Evolutionary conservation across 2,329 filamentous ascomycete species (phyloP), one percentile per base, ranked within the genome.

Genomic region (Botrytis elliptica): DNA sequence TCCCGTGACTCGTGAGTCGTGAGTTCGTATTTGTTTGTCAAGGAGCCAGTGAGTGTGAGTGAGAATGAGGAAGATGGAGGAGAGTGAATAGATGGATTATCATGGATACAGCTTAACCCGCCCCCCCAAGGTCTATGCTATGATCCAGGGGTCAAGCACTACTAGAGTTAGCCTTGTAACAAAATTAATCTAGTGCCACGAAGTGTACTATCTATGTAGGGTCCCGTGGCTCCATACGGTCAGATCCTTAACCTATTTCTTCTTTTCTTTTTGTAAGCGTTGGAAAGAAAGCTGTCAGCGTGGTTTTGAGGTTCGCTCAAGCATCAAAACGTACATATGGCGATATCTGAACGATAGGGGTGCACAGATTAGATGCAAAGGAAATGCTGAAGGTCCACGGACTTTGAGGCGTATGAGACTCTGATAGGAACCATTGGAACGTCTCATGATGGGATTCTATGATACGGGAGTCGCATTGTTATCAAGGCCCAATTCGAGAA

Each of bases 111-210:
- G 36, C n/a, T 68, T 55, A 40, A 46, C 36, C 46, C 40, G 46
- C 36, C 40, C 33, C 20, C 36, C 36, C 46, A 49, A 40, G 60
- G 38, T 44, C 60, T n/a, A 25, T 55, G 46, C 60, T 38, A 25
- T 55, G 65, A 29, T 67, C 52, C 46, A 55, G 65, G 65, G 46
- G 46, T 40, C 33, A 68, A 68, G 65, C 65, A 55, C 65, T 29
- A 67, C n/a, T 65, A 42, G 22, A 42, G 60, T 64, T 33, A 46
- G 40, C 40, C 18, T 46, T 16, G 46, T 55, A 68, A 52, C 65
- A 68, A 55, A 16, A n/a, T 18, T 20, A 33, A n/a, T 9, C 36
- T 38, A 55, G 63, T 67, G 65, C 33, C 46, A 55, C 46, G 33
- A 67, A 67, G 44, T 25, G 36, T 46, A 40, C 25, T 33, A 22